These are phyloP conservation scores for Nannizziopsis arthrosporioides DNA, from an alignment of 2,329 filamentous ascomycete species.

Conservation along the genomic window DNA sequence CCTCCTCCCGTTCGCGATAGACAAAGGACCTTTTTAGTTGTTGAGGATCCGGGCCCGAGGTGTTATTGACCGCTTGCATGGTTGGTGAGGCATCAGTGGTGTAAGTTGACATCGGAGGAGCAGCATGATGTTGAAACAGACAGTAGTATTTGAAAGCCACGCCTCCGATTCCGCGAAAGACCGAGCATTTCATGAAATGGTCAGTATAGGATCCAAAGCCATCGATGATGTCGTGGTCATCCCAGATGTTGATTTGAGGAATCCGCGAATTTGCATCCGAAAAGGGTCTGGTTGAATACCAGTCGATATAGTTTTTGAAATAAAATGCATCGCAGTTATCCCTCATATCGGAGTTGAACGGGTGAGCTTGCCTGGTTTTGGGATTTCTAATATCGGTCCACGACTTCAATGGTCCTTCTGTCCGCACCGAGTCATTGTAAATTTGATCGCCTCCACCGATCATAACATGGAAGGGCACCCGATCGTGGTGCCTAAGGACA, in stretches of 20 bases:
- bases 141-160: conserved; percentile 50
- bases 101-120: conserved; percentile 74
- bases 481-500: conserved; percentile 48
- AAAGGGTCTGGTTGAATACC: conserved; percentile 60
- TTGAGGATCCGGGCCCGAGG: conserved; percentile 49
- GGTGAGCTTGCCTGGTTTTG: conserved; percentile 46
- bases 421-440: conserved; percentile 67
- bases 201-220: conserved; percentile 56
- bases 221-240: conserved; percentile 56
- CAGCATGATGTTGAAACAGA: conserved; percentile 62
- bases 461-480: conserved; percentile 55
- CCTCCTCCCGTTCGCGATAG: conserved; percentile 43
- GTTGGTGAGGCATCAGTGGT: conserved; percentile 59
- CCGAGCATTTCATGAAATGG: conserved; percentile 54
- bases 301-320: conserved; percentile 49
- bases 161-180: conserved; percentile 55
- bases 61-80: conserved; percentile 39
- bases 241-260: conserved; percentile 54
- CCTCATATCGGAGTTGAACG: conserved; percentile 55
- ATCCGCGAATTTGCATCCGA: conserved; percentile 50
- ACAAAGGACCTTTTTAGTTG: conserved; percentile 70
- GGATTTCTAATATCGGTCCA: conserved; percentile 53
- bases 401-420: conserved; percentile 62
- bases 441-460: conserved; percentile 86
- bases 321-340: conserved; percentile 51